Percentiles rank a stretch among this genome's conserved stretches.
These are phyloP conservation scores for Candida glaebosa DNA, from an alignment of 805 yeast genomes.

Conservation along the genomic window DNA sequence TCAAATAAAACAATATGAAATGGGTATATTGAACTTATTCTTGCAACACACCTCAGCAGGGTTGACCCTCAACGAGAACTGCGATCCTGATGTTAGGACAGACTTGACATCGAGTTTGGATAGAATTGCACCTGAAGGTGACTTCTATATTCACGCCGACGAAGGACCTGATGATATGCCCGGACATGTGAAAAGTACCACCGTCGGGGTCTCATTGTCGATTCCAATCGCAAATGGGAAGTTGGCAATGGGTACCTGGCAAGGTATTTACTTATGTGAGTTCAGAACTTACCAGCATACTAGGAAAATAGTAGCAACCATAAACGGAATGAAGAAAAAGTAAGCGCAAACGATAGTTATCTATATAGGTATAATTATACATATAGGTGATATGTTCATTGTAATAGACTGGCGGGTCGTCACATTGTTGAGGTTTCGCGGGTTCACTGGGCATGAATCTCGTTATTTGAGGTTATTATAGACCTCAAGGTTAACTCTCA, in stretches of 20 bases:
- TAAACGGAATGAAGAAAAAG: constrained; percentile 51
- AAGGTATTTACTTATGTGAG: constrained; percentile 74
- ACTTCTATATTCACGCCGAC: constrained; percentile 57
- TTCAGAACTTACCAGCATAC: constrained; percentile 64
- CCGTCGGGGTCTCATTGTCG: constrained; percentile 60
- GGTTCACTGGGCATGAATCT: no score
- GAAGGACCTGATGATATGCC: constrained; percentile 88
- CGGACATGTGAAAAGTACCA: constrained; percentile 62
- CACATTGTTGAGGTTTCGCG: no score
- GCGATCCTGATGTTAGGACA: constrained; percentile 70
- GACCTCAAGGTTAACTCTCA: no score
- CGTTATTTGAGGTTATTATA: no score
- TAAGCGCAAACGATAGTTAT: not conserved
- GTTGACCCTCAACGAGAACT: constrained; percentile 72
- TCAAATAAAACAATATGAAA: constrained; percentile 52
- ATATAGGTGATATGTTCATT: no score
- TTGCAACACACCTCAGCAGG: constrained; percentile 81
- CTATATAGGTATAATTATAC: no score
- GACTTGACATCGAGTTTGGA: constrained; percentile 67
- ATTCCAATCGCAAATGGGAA: constrained; percentile 70
- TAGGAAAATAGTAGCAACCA: constrained; percentile 67
- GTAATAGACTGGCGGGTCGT: no score
- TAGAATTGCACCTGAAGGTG: constrained; percentile 64
- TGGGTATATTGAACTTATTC: constrained; percentile 65
- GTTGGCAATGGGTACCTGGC: constrained; percentile 80